Conservation (phyloP, 1,284 basidiomycete genomes). For the Tilletia setariae region DNA sequence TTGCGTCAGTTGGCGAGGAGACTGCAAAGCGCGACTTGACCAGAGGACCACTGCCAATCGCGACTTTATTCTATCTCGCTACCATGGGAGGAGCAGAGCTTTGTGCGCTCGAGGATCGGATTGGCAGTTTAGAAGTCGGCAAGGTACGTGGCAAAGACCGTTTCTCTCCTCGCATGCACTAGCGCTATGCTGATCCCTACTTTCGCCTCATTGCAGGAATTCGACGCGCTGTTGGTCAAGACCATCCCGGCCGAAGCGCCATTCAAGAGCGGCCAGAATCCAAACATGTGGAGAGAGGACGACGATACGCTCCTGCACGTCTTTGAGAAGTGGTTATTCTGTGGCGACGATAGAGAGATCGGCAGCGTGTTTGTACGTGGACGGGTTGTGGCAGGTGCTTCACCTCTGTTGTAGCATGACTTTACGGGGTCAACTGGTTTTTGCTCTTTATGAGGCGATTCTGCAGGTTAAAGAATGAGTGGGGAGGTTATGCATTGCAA, state of each 20-base stretch:
- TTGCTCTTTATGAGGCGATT: no score
- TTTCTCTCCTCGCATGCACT: background rate
- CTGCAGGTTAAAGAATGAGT: background rate
- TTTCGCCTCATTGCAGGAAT: conserved; percentile 58
- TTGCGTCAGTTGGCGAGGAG: background rate
- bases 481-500: conserved; percentile 3
- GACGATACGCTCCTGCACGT: conserved; percentile 54
- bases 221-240: conserved; percentile 79
- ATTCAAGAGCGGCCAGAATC: conserved; percentile 55
- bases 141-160: conserved; percentile 56
- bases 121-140: conserved; percentile 76
- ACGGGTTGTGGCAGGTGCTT: conserved; percentile 67
- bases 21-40: conserved; percentile 57
- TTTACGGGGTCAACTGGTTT: background rate
- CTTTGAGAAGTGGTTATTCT: conserved; percentile 50
- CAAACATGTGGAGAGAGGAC: conserved; percentile 62
- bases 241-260: conserved; percentile 30
- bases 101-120: conserved; percentile 67
- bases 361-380: conserved; percentile 80
- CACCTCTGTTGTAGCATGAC: background rate
- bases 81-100: conserved; percentile 87
- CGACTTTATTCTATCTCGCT: conserved; percentile 81
- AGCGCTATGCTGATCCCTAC: background rate
- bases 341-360: conserved; percentile 79
- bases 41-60: conserved; percentile 67